These are phyloP conservation scores for Hymenoscyphus fructigenus DNA, from an alignment of 2,329 filamentous ascomycete genomes.

Conservation along the genomic window DNA sequence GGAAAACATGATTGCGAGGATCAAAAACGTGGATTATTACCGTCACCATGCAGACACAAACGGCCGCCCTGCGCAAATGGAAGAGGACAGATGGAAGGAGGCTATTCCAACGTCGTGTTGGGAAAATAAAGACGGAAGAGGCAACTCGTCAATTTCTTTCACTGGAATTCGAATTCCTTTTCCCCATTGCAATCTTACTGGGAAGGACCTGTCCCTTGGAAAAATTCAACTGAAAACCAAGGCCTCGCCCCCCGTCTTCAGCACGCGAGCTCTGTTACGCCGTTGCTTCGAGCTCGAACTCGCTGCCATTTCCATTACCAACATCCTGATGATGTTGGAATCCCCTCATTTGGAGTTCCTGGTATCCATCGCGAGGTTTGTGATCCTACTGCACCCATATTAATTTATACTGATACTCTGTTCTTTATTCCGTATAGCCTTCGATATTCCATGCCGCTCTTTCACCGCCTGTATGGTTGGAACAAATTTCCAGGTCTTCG, in stretches of 20 bases:
- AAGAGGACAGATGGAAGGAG: not conserved
- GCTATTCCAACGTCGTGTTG: not conserved
- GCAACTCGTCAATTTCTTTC: not conserved
- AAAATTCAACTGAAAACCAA: not conserved
- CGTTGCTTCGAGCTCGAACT: not conserved
- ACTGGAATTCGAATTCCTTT: not conserved
- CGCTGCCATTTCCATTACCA: not conserved
- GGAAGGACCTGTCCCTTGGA: not conserved
- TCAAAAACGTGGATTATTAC: not conserved
- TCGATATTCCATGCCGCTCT: not conserved
- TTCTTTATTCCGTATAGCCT: not conserved
- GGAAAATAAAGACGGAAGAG: not conserved
- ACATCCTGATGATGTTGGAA: conserved; percentile 2
- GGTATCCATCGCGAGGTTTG: not conserved
- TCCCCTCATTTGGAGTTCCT: not conserved
- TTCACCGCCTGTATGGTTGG: not conserved
- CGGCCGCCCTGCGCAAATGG: not conserved
- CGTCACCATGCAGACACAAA: not conserved
- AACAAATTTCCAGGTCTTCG: not conserved
- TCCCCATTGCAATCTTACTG: not conserved
- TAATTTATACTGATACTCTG: not conserved
- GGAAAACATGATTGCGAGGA: not conserved
- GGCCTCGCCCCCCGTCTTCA: not conserved
- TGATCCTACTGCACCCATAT: not conserved
- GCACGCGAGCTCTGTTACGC: not conserved